Base-by-base conservation (phyloP, 31 red algal species). In the Endocladia muricata region DNA sequence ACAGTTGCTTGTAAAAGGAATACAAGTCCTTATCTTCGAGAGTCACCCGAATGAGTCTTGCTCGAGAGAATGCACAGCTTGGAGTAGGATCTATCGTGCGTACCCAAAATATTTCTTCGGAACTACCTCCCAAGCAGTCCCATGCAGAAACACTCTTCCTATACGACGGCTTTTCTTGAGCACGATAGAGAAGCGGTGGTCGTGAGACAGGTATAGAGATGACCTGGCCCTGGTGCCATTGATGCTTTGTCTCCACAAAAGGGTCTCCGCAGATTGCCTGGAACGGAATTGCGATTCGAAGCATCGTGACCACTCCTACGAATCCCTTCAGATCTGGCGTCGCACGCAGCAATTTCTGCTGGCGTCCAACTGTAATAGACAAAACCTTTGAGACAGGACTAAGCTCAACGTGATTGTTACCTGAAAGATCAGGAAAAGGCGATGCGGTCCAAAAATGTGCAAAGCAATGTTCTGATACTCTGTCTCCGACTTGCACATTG, bases 281-380 rank as follows among this genome's bases (percentile, higher is more conserved):
- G 48, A 84, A 84, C 28, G 80, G 68, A 62, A 84, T 66, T 29
- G 73, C 80, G 32, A 84, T 38, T 60, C 80, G 68, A 22, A 84
- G 22, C 5, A 35, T 55, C 7, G 23, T 25, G 26, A 56, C 30
- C 48, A 40, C 47, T 37, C 55, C 23, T 57, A 25, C 54, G 33
- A 74, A 74, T 35, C 49, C 52, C 39, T 37, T 23, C 4, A 31
- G 8, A 33, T 35, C 23, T 13, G 31, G 29, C n/a, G 13, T 60
- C 2, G 34, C 38, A 30, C 22, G 15, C 21, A 61, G 36, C 49
- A 84, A 31, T 47, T 9, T 29, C 52, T 30, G 40, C 23, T 61
- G 30, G 25, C 48, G 26, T 29, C 68, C 68, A 65, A 84, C 6
- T 40, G 51, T 84, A 25, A 84, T 13, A 2, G 47, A 34, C 2